phyloP scores from a whole-genome alignment of 164 flowering plant species.

The Cinnamomum micranthum region DNA sequence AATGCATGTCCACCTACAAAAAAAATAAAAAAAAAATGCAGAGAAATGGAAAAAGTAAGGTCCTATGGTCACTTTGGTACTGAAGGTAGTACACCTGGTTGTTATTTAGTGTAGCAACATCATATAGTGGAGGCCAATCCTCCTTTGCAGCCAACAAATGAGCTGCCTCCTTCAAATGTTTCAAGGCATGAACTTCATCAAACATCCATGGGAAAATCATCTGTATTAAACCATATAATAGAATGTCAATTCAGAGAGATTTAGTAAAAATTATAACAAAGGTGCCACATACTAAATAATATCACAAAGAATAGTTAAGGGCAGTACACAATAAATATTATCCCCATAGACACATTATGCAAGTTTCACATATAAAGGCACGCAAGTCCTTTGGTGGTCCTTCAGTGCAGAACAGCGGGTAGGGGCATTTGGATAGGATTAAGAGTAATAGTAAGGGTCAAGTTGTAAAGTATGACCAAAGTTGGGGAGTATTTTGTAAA shows the following conservation, averaged over 20 bases:
- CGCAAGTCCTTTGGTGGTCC: too few relatives aligned
- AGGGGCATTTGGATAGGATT: too few relatives aligned
- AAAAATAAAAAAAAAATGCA: not conserved
- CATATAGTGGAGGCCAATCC: conserved; percentile 84
- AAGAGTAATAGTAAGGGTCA: too few relatives aligned
- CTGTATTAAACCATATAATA: conserved; percentile 28
- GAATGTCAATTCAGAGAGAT: not conserved
- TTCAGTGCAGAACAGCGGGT: too few relatives aligned
- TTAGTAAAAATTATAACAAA: too few relatives aligned
- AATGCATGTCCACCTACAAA: not conserved
- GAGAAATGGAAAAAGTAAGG: not conserved
- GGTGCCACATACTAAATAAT: too few relatives aligned
- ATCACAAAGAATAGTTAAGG: too few relatives aligned
- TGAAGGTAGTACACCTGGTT: conserved; percentile 58
- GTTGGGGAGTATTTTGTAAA: too few relatives aligned
- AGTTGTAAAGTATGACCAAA: too few relatives aligned
- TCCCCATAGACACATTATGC: too few relatives aligned
- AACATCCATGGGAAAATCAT: conserved; percentile 99
- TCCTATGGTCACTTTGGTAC: not conserved
- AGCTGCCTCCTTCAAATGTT: conserved; percentile 73
- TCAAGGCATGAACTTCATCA: conserved; percentile 79
- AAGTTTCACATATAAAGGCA: too few relatives aligned
- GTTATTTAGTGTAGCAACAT: conserved; percentile 44
- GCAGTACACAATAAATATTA: too few relatives aligned
- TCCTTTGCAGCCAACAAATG: conserved; percentile 65